Conservation (phyloP, 345 rosid species). For the Pseudoturritis turrita region DNA sequence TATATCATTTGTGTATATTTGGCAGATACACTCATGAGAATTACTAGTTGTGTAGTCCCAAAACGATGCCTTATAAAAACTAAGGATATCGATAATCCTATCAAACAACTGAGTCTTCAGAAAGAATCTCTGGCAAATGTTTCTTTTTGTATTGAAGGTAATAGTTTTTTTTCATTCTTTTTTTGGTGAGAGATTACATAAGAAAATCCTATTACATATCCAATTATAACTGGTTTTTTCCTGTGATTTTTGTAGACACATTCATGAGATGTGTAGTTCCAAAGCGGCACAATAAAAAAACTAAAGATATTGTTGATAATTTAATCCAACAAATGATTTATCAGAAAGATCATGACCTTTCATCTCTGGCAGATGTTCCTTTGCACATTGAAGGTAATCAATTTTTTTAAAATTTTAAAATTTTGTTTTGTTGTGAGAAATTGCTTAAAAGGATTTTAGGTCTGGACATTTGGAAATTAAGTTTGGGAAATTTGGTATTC, state of each 20-base stretch:
- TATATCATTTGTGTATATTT: background rate
- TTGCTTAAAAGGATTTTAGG: background rate
- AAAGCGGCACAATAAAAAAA: background rate
- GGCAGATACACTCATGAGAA: too few relatives aligned
- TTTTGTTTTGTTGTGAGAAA: background rate
- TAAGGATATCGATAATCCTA: background rate
- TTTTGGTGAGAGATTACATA: background rate
- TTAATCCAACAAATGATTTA: background rate
- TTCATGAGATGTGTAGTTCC: background rate
- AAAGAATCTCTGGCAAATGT: background rate
- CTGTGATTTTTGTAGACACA: background rate
- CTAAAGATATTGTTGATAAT: background rate
- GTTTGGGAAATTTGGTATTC: too few relatives aligned
- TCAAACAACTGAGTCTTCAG: background rate
- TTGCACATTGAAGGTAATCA: constrained; percentile 22
- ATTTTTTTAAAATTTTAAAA: background rate
- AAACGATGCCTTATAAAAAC: background rate
- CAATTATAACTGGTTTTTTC: background rate
- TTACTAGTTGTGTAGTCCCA: background rate
- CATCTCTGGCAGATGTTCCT: constrained; percentile 18
- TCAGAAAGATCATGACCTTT: background rate
- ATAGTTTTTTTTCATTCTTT: background rate
- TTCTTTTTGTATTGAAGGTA: background rate
- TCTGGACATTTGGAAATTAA: too few relatives aligned
- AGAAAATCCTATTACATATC: background rate